Percentiles rank a stretch among this genome's conserved stretches.
Evolutionary conservation across 257 asterid genomes (phyloP).

Genomic region (Solanum acaule): DNA sequence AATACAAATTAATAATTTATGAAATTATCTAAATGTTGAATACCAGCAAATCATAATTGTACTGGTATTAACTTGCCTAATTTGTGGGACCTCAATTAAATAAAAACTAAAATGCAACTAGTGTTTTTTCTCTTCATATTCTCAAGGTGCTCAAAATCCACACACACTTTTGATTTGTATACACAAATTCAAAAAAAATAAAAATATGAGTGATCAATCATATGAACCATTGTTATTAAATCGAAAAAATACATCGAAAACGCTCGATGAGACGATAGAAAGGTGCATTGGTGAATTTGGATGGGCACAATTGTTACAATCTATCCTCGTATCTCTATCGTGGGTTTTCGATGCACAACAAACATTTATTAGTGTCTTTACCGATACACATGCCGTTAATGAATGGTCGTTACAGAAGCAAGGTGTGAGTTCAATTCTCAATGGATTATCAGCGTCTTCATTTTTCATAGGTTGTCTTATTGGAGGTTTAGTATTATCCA

Average conservation of each 20-base stretch:
- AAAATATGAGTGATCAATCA: neutral
- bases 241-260: neutral
- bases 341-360: slow-evolving; percentile 78
- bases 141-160: neutral
- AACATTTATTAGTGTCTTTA: slow-evolving; percentile 47
- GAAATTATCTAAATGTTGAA: neutral
- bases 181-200: neutral
- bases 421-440: slow-evolving; percentile 35
- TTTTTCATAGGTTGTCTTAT: slow-evolving; percentile 48
- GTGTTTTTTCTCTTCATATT: neutral
- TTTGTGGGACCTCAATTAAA: neutral
- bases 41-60: neutral
- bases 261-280: slow-evolving; percentile 53
- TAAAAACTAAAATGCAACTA: neutral
- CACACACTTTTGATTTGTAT: neutral
- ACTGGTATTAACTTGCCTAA: neutral
- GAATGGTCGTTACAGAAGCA: slow-evolving; percentile 39
- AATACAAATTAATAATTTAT: no score
- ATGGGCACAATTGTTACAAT: slow-evolving; percentile 46
- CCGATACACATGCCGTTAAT: slow-evolving; percentile 38
- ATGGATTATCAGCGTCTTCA: slow-evolving; percentile 52
- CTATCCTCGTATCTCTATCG: slow-evolving; percentile 40
- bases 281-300: slow-evolving; percentile 55
- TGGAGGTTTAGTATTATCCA: slow-evolving; percentile 55
- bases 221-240: neutral